These are phyloP conservation scores for Malus sieversii DNA, from an alignment of 306 rosid genomes.

Conservation along the genomic window DNA sequence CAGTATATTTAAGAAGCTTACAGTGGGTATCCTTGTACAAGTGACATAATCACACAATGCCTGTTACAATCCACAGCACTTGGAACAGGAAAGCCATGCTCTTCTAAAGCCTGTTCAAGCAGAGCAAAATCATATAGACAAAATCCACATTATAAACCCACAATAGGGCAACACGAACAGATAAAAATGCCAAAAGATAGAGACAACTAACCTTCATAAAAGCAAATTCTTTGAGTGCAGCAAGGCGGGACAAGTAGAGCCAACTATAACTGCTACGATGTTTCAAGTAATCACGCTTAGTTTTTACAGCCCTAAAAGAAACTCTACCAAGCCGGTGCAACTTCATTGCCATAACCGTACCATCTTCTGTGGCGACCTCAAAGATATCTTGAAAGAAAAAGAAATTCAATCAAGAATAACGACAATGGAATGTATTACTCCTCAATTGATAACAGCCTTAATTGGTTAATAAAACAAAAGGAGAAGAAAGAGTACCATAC, in stretches of 20 bases:
- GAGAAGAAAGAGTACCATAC: constrained; percentile 24
- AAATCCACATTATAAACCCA: constrained; percentile 8
- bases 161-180: background rate
- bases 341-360: constrained; percentile 75
- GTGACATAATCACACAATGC: constrained; percentile 91
- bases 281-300: constrained; percentile 88
- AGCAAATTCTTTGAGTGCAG: constrained; percentile 84
- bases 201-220: constrained; percentile 68
- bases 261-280: constrained; percentile 85
- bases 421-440: background rate
- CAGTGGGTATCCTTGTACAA: constrained; percentile 85
- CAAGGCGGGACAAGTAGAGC: constrained; percentile 92
- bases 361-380: constrained; percentile 89
- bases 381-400: constrained; percentile 62
- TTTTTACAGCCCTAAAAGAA: constrained; percentile 87
- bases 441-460: background rate
- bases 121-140: constrained; percentile 1
- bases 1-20: constrained; percentile 25
- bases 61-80: constrained; percentile 71
- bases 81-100: constrained; percentile 83
- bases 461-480: no score
- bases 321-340: constrained; percentile 87
- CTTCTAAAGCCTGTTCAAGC: constrained; percentile 68
- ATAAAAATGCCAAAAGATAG: background rate
- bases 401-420: background rate